Base-by-base conservation (phyloP, 2,329 filamentous ascomycete species). In the Fusarium circinatum region DNA sequence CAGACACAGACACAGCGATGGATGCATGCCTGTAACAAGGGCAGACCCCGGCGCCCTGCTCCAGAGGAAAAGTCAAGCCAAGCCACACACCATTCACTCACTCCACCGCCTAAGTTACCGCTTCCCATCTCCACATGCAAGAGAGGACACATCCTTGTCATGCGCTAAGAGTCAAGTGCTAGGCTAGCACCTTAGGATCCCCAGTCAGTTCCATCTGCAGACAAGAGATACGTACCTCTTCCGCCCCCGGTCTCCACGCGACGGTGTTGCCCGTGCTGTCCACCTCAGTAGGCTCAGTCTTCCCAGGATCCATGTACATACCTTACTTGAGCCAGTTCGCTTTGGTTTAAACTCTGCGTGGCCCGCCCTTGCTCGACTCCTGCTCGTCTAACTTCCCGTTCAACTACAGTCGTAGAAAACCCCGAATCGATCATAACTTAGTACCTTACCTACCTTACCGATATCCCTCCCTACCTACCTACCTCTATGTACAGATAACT, bases 271-370 rank as follows among this genome's bases (percentile, higher is more conserved):
- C 70, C 66, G 56, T 34, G 56, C 63, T 70, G 41, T 56, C 14
- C 32, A 34, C 32, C 32, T 34, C 32, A n/a, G n/a, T n/a, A n/a
- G n/a, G n/a, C n/a, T n/a, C n/a, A 34, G 32, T 56, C 41, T 66
- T 60, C 47, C 52, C 67, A 71, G 66, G 59, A 71, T 71, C 62
- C 28, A 41, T 15, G 12, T 22, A 14, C 13, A 20, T 41, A 47
- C 22, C 62, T 74, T 71, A 52, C 59, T 68, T 59, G 52, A 54
- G 61, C 57, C 58, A 20, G 48, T 48, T 56, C 49, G 68, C 69
- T 62, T 72, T 74, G 67, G 75, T 76, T 76, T 75, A 77, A 77
- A 77, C 75, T 77, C 75, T 75, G 52, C 52, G 63, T 74, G 62
- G 56, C 52, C 74, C 68, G 71, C 61, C 68, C 74, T 70, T 60